phyloP scores from a whole-genome alignment of 768 basidiomycete species.

The Psilocybe cyanescens region DNA sequence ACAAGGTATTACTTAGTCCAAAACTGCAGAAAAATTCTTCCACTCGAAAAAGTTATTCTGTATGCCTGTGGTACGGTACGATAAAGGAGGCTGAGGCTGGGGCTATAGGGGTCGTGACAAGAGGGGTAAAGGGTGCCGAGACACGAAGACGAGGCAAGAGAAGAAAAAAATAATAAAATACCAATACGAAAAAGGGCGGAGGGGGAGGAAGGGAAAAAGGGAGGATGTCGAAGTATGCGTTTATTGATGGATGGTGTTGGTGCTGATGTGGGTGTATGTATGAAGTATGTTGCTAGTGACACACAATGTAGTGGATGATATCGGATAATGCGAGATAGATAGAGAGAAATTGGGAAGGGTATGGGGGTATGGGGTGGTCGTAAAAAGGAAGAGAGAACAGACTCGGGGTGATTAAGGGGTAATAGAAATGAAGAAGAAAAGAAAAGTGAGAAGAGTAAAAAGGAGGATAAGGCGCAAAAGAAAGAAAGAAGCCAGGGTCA shows the following conservation, averaged over 20 bases:
- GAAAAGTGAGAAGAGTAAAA: neutral
- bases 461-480: neutral
- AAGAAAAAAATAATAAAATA: too few relatives aligned
- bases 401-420: neutral
- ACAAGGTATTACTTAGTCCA: conserved; percentile 8
- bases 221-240: neutral
- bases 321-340: neutral
- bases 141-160: too few relatives aligned
- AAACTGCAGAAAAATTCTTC: neutral
- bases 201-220: neutral
- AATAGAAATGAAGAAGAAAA: neutral
- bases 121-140: too few relatives aligned
- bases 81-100: neutral
- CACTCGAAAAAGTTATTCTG: neutral
- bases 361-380: neutral
- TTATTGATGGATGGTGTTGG: neutral
- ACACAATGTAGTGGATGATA: neutral
- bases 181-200: neutral
- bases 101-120: neutral
- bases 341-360: neutral
- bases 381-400: neutral
- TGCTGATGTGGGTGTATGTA: neutral
- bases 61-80: neutral
- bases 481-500: neutral
- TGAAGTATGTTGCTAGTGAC: neutral